Evolutionary conservation across 2,329 filamentous ascomycete species (phyloP).

Genomic region (Aspergillus udagawae): DNA sequence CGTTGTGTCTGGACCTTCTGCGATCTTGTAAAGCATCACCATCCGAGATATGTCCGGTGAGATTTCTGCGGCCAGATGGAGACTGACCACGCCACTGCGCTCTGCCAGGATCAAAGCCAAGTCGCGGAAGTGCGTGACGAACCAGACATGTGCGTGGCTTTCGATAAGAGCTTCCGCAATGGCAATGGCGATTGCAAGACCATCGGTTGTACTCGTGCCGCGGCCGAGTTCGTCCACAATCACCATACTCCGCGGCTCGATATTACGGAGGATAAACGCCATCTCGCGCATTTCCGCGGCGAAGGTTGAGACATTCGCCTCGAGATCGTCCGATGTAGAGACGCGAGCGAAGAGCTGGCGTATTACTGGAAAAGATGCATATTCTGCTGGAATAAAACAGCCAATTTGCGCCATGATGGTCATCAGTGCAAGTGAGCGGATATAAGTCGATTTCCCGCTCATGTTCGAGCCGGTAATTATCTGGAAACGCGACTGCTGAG

Average conservation of each 20-base stretch:
- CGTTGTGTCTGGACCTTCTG: slow-evolving; percentile 65
- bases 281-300: slow-evolving; percentile 94
- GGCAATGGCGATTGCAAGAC: slow-evolving; percentile 81
- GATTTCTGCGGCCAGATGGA: slow-evolving; percentile 73
- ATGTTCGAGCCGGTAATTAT: slow-evolving; percentile 97
- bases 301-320: slow-evolving; percentile 90
- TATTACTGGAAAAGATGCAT: slow-evolving; percentile 74
- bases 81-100: slow-evolving; percentile 72
- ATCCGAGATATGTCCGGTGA: slow-evolving; percentile 57
- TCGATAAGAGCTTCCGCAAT: slow-evolving; percentile 85
- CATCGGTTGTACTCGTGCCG: slow-evolving; percentile 84
- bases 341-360: slow-evolving; percentile 83
- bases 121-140: slow-evolving; percentile 88
- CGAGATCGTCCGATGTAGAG: slow-evolving; percentile 80
- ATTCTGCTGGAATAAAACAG: slow-evolving; percentile 81
- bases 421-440: slow-evolving; percentile 76
- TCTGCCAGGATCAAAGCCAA: slow-evolving; percentile 71
- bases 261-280: slow-evolving; percentile 83
- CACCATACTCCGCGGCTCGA: slow-evolving; percentile 70
- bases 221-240: slow-evolving; percentile 91
- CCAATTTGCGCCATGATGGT: slow-evolving; percentile 93
- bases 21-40: slow-evolving; percentile 83
- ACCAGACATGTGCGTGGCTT: slow-evolving; percentile 78
- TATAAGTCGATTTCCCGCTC: slow-evolving; percentile 97
- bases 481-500: slow-evolving; percentile 76